Evolutionary conservation across 805 yeast genomes (phyloP).

Genomic region (Candida hispaniensis): DNA sequence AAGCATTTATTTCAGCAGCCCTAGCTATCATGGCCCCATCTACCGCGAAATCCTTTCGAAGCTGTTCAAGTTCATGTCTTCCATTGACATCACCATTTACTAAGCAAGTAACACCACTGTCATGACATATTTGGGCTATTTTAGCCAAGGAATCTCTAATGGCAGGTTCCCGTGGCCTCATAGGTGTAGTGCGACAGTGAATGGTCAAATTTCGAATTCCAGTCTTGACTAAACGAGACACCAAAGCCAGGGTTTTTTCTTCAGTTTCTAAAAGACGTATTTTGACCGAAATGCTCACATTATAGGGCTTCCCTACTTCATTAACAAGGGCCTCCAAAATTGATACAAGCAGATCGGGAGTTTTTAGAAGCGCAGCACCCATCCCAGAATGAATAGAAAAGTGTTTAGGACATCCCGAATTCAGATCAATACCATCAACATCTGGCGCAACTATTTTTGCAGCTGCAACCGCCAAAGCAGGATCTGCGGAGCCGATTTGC

Average conservation of each 20-base stretch:
- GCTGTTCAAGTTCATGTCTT: constrained; percentile 40
- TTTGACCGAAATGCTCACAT: constrained; percentile 81
- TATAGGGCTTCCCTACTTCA: constrained; percentile 66
- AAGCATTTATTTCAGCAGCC: constrained; percentile 77
- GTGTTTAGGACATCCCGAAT: constrained; percentile 96
- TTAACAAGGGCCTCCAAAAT: constrained; percentile 61
- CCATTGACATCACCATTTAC: constrained; percentile 69
- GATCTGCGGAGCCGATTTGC: constrained; percentile 81
- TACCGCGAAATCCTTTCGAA: constrained; percentile 45
- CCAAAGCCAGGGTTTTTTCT: constrained; percentile 49
- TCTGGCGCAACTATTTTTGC: constrained; percentile 71
- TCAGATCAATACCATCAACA: constrained; percentile 86
- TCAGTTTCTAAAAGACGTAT: constrained; percentile 64
- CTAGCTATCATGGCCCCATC: constrained; percentile 92
- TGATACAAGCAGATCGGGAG: constrained; percentile 67
- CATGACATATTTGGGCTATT: constrained; percentile 51
- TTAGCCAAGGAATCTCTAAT: constrained; percentile 56
- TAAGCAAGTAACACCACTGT: constrained; percentile 55
- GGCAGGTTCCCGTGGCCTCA: constrained; percentile 77
- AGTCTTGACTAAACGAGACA: constrained; percentile 49
- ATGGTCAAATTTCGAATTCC: constrained; percentile 81
- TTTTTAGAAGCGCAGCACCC: constrained; percentile 87
- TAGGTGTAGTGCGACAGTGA: constrained; percentile 80
- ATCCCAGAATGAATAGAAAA: constrained; percentile 90
- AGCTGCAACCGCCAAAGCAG: constrained; percentile 81